Evolutionary conservation across 2,329 filamentous ascomycete species (phyloP).

Genomic region (Colletotrichum tropicicola): DNA sequence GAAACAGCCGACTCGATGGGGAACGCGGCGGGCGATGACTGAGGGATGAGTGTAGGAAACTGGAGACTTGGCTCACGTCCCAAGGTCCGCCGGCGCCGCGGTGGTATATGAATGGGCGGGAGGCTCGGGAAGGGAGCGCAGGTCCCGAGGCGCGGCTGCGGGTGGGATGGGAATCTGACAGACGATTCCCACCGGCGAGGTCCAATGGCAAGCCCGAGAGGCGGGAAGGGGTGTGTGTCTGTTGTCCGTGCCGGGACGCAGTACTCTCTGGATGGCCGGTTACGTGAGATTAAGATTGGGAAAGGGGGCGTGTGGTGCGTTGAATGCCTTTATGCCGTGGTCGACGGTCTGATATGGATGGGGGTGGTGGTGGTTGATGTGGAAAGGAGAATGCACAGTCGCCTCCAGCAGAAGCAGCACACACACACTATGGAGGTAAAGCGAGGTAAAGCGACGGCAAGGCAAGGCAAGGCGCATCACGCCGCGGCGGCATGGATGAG

Average conservation of each 20-base stretch:
- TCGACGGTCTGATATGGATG: background rate
- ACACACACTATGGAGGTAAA: too few relatives aligned
- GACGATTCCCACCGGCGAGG: background rate
- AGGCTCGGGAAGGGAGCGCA: slow-evolving; percentile 20
- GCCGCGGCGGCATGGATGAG: slow-evolving; percentile 7
- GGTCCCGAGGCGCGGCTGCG: slow-evolving; percentile 7
- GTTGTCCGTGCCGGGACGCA: too few relatives aligned
- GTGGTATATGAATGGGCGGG: slow-evolving; percentile 24
- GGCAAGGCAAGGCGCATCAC: background rate
- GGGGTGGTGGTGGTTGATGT: background rate
- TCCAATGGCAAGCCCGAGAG: background rate
- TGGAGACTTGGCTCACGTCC: slow-evolving; percentile 16
- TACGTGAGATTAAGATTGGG: slow-evolving; percentile 21
- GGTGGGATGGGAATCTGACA: slow-evolving; percentile 20
- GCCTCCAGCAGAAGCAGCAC: background rate
- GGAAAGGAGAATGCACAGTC: background rate
- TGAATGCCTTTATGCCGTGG: background rate
- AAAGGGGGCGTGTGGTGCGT: background rate
- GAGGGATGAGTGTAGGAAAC: slow-evolving; percentile 6
- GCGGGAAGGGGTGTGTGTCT: background rate
- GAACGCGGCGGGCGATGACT: background rate
- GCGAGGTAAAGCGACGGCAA: background rate
- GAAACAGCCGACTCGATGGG: background rate
- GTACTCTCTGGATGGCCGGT: background rate
- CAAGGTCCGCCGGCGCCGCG: slow-evolving; percentile 9